Evolutionary conservation across 192 early-diverging fungal genomes (phyloP).

Genomic region (Diversispora epigaea): DNA sequence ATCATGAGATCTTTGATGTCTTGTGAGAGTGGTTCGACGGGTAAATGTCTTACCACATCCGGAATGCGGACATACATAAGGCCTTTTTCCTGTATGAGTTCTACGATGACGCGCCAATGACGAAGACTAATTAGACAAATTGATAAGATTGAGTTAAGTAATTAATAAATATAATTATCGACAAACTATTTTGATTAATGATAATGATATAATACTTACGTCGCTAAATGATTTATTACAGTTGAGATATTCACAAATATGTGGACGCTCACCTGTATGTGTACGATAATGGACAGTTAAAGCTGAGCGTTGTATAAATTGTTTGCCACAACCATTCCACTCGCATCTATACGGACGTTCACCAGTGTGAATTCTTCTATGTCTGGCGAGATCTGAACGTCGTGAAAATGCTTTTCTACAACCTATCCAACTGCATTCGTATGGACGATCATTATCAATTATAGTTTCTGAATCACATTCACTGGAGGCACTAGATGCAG

Average conservation of each 20-base stretch:
- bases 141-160: background rate
- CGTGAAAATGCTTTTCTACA: constrained; percentile 56
- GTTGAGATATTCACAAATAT: constrained; percentile 63
- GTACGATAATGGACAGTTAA: constrained; percentile 78
- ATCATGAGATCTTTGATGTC: constrained; percentile 44
- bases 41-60: constrained; percentile 77
- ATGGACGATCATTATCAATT: constrained; percentile 40
- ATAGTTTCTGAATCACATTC: constrained; percentile 13
- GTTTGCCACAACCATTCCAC: constrained; percentile 51
- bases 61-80: constrained; percentile 65
- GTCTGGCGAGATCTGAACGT: constrained; percentile 55
- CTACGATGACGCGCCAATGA: constrained; percentile 76
- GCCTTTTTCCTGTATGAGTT: constrained; percentile 76
- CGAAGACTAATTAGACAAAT: constrained; percentile 38
- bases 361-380: constrained; percentile 59
- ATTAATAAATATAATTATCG: background rate
- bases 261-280: constrained; percentile 76
- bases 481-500: background rate
- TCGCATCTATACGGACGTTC: constrained; percentile 55
- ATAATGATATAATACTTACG: constrained; percentile 37
- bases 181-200: background rate
- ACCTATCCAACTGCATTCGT: constrained; percentile 44
- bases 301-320: constrained; percentile 69
- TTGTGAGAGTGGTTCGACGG: constrained; percentile 62
- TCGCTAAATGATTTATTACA: constrained; percentile 81